A percentile compares a stretch with the other conserved stretches of the same genome.
Conservation (phyloP, 2,329 filamentous ascomycete genomes). For the Aspergillus sp. region DNA sequence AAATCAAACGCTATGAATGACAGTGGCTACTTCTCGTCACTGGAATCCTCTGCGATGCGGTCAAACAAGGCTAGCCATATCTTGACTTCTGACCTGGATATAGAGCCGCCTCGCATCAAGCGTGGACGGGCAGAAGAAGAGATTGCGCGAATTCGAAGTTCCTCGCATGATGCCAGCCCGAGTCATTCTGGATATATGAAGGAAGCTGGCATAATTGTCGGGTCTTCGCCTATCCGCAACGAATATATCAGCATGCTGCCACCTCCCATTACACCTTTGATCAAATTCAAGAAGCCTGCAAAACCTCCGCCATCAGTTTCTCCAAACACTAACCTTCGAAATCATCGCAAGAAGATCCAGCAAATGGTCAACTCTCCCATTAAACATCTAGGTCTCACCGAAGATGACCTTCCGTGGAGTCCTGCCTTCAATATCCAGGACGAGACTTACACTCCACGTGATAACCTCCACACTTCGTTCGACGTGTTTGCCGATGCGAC, state of each 20-base stretch:
- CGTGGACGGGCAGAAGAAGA: slow-evolving; percentile 92
- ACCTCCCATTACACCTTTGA: slow-evolving; percentile 77
- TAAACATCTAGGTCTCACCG: slow-evolving; percentile 43
- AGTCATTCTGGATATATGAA: slow-evolving; percentile 51
- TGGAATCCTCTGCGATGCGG: slow-evolving; percentile 85
- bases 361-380: slow-evolving; percentile 79
- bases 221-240: slow-evolving; percentile 68
- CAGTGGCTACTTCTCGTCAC: slow-evolving; percentile 94
- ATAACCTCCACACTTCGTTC: slow-evolving; percentile 51
- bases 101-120: slow-evolving; percentile 77
- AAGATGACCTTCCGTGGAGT: slow-evolving; percentile 46
- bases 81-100: slow-evolving; percentile 71
- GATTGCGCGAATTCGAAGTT: slow-evolving; percentile 87
- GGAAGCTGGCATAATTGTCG: slow-evolving; percentile 40
- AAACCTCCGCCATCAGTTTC: slow-evolving; percentile 75
- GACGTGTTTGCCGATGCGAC: slow-evolving; percentile 55
- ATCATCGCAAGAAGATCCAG: slow-evolving; percentile 80
- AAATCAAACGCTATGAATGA: slow-evolving; percentile 82
- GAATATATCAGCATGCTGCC: slow-evolving; percentile 61
- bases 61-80: slow-evolving; percentile 64
- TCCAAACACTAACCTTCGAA: slow-evolving; percentile 85
- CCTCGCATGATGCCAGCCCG: slow-evolving; percentile 83
- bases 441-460: slow-evolving; percentile 40
- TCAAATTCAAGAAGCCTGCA: slow-evolving; percentile 72
- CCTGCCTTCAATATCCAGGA: slow-evolving; percentile 54